Percentiles rank a stretch among this genome's conserved stretches.
Evolutionary conservation across 2,329 filamentous ascomycete species (phyloP).

Genomic region (Aspergillus hiratsukae): DNA sequence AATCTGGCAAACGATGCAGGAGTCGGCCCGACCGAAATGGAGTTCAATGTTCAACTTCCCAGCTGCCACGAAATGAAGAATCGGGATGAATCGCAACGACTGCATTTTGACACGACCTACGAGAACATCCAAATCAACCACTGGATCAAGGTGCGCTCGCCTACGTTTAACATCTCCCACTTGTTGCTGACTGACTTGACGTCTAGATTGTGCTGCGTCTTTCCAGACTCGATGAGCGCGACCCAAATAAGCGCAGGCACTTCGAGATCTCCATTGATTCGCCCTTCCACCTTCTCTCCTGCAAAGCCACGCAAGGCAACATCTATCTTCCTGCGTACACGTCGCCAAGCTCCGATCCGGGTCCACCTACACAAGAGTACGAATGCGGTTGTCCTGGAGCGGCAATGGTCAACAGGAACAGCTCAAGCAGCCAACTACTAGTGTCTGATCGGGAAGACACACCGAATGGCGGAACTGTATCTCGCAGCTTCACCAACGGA

Average conservation of each 20-base stretch:
- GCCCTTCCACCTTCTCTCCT: slow-evolving; percentile 88
- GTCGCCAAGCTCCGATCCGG: slow-evolving; percentile 48
- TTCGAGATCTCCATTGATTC: slow-evolving; percentile 97
- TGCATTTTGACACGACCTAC: slow-evolving; percentile 91
- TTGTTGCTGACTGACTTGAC: slow-evolving; percentile 11
- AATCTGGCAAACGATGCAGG: slow-evolving; percentile 72
- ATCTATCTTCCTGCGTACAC: slow-evolving; percentile 80
- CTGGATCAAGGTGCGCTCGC: slow-evolving; percentile 75
- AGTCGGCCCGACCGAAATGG: slow-evolving; percentile 86
- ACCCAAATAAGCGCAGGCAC: slow-evolving; percentile 74
- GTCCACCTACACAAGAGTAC: slow-evolving; percentile 52
- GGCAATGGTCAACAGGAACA: slow-evolving; percentile 38
- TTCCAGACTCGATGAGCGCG: slow-evolving; percentile 73
- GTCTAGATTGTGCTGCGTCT: slow-evolving; percentile 82
- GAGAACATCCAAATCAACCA: slow-evolving; percentile 91
- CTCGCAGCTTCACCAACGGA: slow-evolving; percentile 37
- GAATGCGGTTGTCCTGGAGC: slow-evolving; percentile 66
- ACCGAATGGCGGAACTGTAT: slow-evolving; percentile 17
- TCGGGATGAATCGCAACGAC: slow-evolving; percentile 59
- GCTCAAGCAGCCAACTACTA: slow-evolving; percentile 18
- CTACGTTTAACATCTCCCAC: background rate
- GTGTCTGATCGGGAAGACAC: slow-evolving; percentile 28
- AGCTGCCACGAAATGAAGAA: slow-evolving; percentile 80
- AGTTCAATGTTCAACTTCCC: slow-evolving; percentile 87
- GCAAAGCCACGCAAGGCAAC: slow-evolving; percentile 87